Evolutionary conservation across 169 alveolate genomes (phyloP).

Genomic region (Eimeria falciformis): DNA sequence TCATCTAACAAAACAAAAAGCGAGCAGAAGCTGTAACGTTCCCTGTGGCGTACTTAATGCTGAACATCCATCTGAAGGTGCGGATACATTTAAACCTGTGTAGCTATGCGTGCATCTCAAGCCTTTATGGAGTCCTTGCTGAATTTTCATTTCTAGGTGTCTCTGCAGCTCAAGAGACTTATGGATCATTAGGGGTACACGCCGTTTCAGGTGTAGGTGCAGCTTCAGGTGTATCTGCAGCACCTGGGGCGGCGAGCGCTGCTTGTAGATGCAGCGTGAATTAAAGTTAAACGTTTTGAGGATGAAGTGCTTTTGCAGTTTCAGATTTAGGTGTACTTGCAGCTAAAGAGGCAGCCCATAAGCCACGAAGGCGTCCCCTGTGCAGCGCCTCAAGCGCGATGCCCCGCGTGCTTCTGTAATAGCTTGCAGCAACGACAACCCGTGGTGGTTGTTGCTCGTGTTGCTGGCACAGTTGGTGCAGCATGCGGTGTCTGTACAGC

Average conservation of each 20-base stretch:
- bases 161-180: not conserved
- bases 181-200: not conserved
- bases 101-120: no score
- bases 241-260: not conserved
- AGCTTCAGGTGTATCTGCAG: slow-evolving; percentile 7
- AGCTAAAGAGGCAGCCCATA: slow-evolving; percentile 82
- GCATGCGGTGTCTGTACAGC: not conserved
- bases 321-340: not conserved
- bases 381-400: slow-evolving; percentile 83
- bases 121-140: no score
- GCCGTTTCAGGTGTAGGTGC: not conserved
- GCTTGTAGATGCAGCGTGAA: not conserved
- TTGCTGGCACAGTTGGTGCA: not conserved
- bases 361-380: slow-evolving; percentile 83
- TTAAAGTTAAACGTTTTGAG: not conserved
- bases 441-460: slow-evolving; percentile 56
- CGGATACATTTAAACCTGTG: no score
- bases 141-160: not conserved
- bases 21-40: no score
- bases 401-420: slow-evolving; percentile 82
- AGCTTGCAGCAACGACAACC: slow-evolving; percentile 82
- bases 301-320: not conserved
- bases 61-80: no score
- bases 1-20: no score
- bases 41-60: no score